Percentiles rank a stretch among this genome's conserved stretches.
Evolutionary conservation across 495 filamentous ascomycete species (phyloP).

Genomic region (Haplographium delicatum): DNA sequence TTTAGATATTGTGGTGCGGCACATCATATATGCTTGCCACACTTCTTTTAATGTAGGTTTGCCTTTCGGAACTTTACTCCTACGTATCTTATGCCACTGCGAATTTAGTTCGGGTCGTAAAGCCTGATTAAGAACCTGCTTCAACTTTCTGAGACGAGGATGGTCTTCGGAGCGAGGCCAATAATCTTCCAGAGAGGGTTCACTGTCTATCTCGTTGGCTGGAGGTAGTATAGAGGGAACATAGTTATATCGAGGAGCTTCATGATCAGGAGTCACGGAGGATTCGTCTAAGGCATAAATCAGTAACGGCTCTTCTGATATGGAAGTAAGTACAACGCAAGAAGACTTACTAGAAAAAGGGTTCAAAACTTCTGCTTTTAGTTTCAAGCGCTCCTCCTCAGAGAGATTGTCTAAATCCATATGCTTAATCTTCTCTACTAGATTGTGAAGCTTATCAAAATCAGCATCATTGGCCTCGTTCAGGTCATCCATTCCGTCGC

Average conservation of each 20-base stretch:
- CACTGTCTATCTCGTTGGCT: too few relatives aligned
- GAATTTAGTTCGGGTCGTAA: neutral
- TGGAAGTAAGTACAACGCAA: too few relatives aligned
- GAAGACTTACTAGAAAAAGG: too few relatives aligned
- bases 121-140: neutral
- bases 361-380: neutral
- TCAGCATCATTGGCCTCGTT: neutral
- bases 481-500: neutral
- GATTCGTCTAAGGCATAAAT: too few relatives aligned
- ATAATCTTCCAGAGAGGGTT: too few relatives aligned
- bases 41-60: neutral
- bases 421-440: constrained; percentile 3
- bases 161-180: too few relatives aligned
- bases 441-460: constrained; percentile 7
- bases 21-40: constrained; percentile 35
- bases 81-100: too few relatives aligned
- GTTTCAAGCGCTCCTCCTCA: constrained; percentile 6
- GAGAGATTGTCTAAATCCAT: constrained; percentile 6
- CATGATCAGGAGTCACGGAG: too few relatives aligned
- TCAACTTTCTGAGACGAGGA: too few relatives aligned
- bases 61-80: too few relatives aligned
- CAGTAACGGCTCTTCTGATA: neutral
- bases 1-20: constrained; percentile 39
- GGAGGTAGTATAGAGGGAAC: too few relatives aligned
- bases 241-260: too few relatives aligned